phyloP scores from a whole-genome alignment of 306 rosid genomes.

The Cucurbita moschata region DNA sequence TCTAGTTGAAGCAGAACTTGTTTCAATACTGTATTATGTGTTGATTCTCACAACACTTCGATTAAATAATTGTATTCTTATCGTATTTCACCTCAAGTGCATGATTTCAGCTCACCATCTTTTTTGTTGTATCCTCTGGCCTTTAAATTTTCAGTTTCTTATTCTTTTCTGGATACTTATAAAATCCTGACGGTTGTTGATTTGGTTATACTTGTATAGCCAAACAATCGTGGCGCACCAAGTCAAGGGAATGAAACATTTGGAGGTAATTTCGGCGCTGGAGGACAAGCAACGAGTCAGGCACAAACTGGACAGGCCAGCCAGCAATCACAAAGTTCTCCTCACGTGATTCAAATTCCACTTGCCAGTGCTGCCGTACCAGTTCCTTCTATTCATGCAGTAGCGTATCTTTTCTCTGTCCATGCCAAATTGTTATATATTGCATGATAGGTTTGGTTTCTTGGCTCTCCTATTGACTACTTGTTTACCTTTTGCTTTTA shows the following conservation, averaged over 20 bases:
- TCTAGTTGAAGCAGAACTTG: not conserved
- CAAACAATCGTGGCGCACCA: constrained; percentile 34
- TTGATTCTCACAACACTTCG: too few species aligned
- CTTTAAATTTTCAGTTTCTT: not conserved
- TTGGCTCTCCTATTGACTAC: not conserved
- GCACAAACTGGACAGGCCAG: constrained; percentile 49
- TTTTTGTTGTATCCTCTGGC: not conserved
- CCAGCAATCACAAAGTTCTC: constrained; percentile 47
- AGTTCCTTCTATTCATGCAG: constrained; percentile 54
- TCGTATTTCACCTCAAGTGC: not conserved
- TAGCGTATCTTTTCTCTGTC: constrained; percentile 18
- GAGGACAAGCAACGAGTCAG: constrained; percentile 40
- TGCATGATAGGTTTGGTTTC: not conserved
- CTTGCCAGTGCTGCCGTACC: constrained; percentile 47
- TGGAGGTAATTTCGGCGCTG: constrained; percentile 11
- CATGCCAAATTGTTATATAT: not conserved
- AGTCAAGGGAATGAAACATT: constrained; percentile 47
- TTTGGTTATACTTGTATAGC: constrained; percentile 11
- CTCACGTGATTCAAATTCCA: constrained; percentile 67
- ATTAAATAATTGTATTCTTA: not conserved
- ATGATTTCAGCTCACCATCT: not conserved
- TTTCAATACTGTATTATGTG: not conserved
- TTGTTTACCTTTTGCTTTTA: constrained; percentile 16
- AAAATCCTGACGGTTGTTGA: not conserved
- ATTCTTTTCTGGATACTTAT: not conserved